These are phyloP conservation scores for Saturnispora sanitii DNA, from an alignment of 805 yeast genomes.

Conservation along the genomic window DNA sequence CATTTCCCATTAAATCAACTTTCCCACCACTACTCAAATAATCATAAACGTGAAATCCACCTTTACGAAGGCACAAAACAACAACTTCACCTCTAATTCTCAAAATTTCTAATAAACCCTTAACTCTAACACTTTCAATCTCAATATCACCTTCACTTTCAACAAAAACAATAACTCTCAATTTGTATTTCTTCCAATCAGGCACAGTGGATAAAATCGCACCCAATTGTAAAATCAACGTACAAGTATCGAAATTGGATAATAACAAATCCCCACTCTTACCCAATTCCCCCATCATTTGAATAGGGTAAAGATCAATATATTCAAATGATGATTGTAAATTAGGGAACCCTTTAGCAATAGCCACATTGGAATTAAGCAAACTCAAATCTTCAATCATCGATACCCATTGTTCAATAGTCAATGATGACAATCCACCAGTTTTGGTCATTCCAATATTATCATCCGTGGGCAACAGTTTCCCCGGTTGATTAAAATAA, in stretches of 20 bases:
- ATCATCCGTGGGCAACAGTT: conserved; percentile 46
- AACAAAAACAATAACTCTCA: conserved; percentile 85
- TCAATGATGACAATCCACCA: conserved; percentile 44
- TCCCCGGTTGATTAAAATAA: conserved; percentile 20
- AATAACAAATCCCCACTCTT: conserved; percentile 53
- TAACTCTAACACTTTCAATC: conserved; percentile 58
- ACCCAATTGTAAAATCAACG: conserved; percentile 86
- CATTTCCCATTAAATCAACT: conserved; percentile 25
- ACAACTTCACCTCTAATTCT: conserved; percentile 78
- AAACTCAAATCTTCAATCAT: conserved; percentile 81
- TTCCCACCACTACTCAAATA: conserved; percentile 70
- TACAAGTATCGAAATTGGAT: conserved; percentile 91
- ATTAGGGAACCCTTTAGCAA: conserved; percentile 76
- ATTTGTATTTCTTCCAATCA: conserved; percentile 69
- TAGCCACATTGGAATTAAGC: conserved; percentile 85
- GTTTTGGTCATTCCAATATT: conserved; percentile 52
- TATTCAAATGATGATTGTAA: conserved; percentile 38
- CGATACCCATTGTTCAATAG: conserved; percentile 81
- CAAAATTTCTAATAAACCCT: conserved; percentile 56
- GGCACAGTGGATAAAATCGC: conserved; percentile 90
- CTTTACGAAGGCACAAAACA: conserved; percentile 58
- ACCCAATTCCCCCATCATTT: conserved; percentile 70
- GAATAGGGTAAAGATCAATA: conserved; percentile 92
- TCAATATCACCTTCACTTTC: conserved; percentile 61
- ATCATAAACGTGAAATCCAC: conserved; percentile 52